Conservation (phyloP, 805 yeast genomes). For the Kazachstania psychrophila region DNA sequence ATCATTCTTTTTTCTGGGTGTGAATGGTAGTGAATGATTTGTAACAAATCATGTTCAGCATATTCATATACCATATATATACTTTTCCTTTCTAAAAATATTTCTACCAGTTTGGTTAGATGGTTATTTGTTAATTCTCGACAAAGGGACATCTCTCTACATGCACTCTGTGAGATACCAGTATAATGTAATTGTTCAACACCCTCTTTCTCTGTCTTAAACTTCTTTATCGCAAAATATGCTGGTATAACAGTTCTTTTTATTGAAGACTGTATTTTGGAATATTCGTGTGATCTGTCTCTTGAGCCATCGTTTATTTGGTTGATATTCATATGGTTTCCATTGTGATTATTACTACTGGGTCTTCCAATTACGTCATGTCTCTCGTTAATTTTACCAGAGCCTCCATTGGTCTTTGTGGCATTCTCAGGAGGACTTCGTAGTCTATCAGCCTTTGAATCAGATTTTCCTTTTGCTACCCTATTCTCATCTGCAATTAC, state of each 20-base stretch:
- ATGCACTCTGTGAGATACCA: conserved; percentile 92
- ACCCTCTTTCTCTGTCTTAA: conserved; percentile 88
- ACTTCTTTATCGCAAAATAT: conserved; percentile 84
- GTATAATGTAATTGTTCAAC: conserved; percentile 77
- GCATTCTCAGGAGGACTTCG: no score
- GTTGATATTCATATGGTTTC: not conserved
- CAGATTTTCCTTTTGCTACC: no score
- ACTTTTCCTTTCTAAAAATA: conserved; percentile 75
- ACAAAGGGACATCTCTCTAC: conserved; percentile 92
- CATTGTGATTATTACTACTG: not conserved
- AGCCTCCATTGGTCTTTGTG: no score
- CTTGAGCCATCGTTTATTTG: no score
- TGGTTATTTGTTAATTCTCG: conserved; percentile 76
- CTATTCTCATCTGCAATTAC: no score
- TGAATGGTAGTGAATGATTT: conserved; percentile 87
- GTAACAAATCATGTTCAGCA: conserved; percentile 92
- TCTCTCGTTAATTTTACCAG: no score
- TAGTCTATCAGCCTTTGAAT: no score
- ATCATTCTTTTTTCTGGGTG: conserved; percentile 78
- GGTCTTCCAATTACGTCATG: not conserved
- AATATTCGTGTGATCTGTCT: no score
- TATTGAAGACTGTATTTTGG: not conserved
- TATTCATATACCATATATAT: conserved; percentile 93
- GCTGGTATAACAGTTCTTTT: conserved; percentile 11
- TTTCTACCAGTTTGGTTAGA: conserved; percentile 70